Conservation (phyloP, 2,329 filamentous ascomycete genomes). For the Aspergillus brunneoviolaceus region DNA sequence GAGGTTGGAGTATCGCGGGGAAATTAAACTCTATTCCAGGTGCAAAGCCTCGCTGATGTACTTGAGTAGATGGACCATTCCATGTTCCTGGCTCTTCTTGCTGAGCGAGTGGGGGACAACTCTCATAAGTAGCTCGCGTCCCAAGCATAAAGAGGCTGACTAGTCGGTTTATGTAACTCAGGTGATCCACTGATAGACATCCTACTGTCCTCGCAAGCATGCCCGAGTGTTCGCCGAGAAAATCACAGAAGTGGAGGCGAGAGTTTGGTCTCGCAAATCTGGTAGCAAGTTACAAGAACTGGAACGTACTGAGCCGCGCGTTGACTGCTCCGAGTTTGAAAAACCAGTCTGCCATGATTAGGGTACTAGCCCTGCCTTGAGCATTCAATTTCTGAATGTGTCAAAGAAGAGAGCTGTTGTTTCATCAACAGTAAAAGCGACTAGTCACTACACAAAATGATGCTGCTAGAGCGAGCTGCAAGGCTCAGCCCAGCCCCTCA, state of each 20-base stretch:
- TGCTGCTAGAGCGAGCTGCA: no score
- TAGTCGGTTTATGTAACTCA: not conserved
- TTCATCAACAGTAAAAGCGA: no score
- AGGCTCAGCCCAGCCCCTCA: not conserved
- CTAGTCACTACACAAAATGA: no score
- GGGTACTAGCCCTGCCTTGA: not conserved
- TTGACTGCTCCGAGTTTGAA: not conserved
- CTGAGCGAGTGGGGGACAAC: not conserved
- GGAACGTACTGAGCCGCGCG: not conserved
- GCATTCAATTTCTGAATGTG: not conserved
- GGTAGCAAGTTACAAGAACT: not conserved
- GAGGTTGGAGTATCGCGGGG: not conserved
- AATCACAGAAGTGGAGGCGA: slow-evolving; percentile 10
- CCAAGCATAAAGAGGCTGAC: not conserved
- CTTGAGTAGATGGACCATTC: not conserved
- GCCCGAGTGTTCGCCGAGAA: slow-evolving; percentile 17
- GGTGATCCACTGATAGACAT: not conserved
- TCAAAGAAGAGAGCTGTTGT: not conserved
- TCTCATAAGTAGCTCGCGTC: not conserved
- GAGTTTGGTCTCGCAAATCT: not conserved
- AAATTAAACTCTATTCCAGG: not conserved
- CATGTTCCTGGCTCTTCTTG: not conserved
- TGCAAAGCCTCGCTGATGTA: not conserved
- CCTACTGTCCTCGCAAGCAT: not conserved
- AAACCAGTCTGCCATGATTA: not conserved